Evolutionary conservation across 1,284 basidiomycete genomes (phyloP).

Genomic region (Moesziomyces sp.): DNA sequence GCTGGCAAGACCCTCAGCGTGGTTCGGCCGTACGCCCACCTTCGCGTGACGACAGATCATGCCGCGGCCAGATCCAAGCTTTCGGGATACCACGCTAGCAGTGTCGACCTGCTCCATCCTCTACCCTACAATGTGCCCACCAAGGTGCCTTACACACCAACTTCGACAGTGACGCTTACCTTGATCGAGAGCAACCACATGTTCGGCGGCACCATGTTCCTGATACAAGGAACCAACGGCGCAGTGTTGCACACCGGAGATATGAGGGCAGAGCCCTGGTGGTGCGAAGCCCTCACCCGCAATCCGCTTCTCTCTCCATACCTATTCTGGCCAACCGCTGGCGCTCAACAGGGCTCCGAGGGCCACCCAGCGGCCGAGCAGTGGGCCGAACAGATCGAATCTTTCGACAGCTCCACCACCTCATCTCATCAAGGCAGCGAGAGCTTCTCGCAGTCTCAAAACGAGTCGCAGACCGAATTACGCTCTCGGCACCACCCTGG

Average conservation of each 20-base stretch:
- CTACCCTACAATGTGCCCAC: slow-evolving; percentile 74
- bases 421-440: slow-evolving; percentile 7
- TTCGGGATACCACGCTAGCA: slow-evolving; percentile 20
- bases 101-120: slow-evolving; percentile 43
- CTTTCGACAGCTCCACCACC: slow-evolving; percentile 17
- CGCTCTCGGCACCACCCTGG: neutral
- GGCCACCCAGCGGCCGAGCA: neutral
- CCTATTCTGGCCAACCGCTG: slow-evolving; percentile 69
- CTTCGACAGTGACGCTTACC: slow-evolving; percentile 76
- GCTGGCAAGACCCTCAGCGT: slow-evolving; percentile 18
- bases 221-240: slow-evolving; percentile 79
- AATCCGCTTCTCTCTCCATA: slow-evolving; percentile 80
- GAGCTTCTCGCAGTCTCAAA: slow-evolving; percentile 10
- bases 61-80: slow-evolving; percentile 27
- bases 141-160: slow-evolving; percentile 73
- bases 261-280: slow-evolving; percentile 84
- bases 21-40: slow-evolving; percentile 48
- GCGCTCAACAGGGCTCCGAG: neutral
- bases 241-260: slow-evolving; percentile 91
- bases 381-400: slow-evolving; percentile 35
- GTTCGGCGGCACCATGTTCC: slow-evolving; percentile 90
- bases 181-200: slow-evolving; percentile 93
- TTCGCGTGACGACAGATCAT: slow-evolving; percentile 38
- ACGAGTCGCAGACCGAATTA: slow-evolving; percentile 3
- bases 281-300: slow-evolving; percentile 76